Conservation (phyloP, 805 yeast species). For the Nakazawaea peltata region DNA sequence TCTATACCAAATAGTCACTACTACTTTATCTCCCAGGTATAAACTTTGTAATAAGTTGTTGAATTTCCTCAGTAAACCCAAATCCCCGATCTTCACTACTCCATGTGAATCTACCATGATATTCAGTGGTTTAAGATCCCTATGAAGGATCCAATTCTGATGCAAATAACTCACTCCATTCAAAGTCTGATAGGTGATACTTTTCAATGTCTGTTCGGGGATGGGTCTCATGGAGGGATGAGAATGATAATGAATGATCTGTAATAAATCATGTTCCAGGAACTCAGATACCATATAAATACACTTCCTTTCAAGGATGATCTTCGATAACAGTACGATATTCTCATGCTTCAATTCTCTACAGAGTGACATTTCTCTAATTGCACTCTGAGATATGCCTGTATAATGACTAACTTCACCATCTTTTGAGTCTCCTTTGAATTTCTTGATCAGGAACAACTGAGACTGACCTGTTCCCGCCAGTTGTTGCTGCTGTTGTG, state of each 20-base stretch:
- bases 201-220: conserved; percentile 71
- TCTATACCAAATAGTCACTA: conserved; percentile 94
- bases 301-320: conserved; percentile 77
- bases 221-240: conserved; percentile 80
- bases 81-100: conserved; percentile 90
- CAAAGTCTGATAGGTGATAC: conserved; percentile 85
- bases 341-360: conserved; percentile 78
- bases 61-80: conserved; percentile 85
- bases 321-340: conserved; percentile 72
- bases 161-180: conserved; percentile 89
- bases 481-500: neutral
- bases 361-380: conserved; percentile 93
- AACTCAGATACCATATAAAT: conserved; percentile 94
- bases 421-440: conserved; percentile 89
- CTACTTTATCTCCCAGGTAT: conserved; percentile 91
- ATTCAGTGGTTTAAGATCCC: conserved; percentile 96
- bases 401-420: conserved; percentile 79
- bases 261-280: conserved; percentile 92
- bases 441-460: conserved; percentile 85
- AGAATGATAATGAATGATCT: conserved; percentile 88
- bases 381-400: conserved; percentile 93
- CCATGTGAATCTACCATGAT: conserved; percentile 92
- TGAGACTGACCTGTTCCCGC: conserved; percentile 15
- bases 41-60: conserved; percentile 80
- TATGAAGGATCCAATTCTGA: conserved; percentile 92